Conservation (phyloP, 768 basidiomycete genomes). For the Pulveroboletus sp. region DNA sequence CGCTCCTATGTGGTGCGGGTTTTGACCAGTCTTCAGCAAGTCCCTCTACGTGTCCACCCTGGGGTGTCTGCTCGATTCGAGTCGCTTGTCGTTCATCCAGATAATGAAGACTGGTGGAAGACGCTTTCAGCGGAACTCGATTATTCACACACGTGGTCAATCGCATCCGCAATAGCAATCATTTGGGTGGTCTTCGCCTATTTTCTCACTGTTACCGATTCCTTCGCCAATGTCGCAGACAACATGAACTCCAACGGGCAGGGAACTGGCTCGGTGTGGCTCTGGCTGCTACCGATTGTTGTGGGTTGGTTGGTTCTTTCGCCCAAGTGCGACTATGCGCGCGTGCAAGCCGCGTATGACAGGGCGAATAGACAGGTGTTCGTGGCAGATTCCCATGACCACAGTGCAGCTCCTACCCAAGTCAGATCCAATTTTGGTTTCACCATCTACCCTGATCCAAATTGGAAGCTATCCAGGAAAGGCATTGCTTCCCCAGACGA, state of each 20-base stretch:
- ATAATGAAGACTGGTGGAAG: constrained; percentile 42
- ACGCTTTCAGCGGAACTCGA: constrained; percentile 31
- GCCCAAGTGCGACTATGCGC: constrained; percentile 34
- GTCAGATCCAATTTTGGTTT: constrained; percentile 9
- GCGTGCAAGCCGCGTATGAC: constrained; percentile 21
- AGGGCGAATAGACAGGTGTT: constrained; percentile 3
- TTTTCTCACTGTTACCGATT: constrained; percentile 16
- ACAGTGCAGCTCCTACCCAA: neutral
- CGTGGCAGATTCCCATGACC: neutral
- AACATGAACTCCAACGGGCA: constrained; percentile 33
- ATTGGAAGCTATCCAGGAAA: neutral
- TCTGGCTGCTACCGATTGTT: constrained; percentile 41
- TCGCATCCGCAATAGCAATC: constrained; percentile 37
- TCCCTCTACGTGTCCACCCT: constrained; percentile 32
- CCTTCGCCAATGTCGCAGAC: constrained; percentile 11
- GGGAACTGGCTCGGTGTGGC: constrained; percentile 38
- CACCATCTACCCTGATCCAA: constrained; percentile 11
- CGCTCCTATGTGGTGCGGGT: constrained; percentile 26
- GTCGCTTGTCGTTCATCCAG: constrained; percentile 39
- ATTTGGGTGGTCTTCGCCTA: constrained; percentile 44
- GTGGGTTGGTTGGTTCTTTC: constrained; percentile 39
- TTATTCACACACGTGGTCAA: constrained; percentile 38
- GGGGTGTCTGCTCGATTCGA: constrained; percentile 27
- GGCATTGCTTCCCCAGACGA: constrained; percentile 22
- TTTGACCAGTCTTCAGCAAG: constrained; percentile 40